Evolutionary conservation across 495 filamentous ascomycete species (phyloP).

Genomic region (Neurospora cerealis): DNA sequence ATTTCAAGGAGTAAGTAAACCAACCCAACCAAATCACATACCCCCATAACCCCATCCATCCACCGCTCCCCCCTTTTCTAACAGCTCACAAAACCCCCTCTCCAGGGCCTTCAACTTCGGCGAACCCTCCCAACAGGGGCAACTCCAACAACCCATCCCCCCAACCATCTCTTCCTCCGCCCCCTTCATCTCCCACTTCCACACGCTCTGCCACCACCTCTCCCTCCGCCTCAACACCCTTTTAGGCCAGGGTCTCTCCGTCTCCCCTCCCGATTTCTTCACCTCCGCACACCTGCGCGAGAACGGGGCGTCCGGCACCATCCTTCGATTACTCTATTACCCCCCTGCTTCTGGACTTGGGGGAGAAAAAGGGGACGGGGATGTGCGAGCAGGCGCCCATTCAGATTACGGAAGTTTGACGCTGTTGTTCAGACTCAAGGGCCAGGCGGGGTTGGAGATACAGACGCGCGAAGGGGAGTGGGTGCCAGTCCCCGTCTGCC

Average conservation of each 20-base stretch:
- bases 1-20: constrained; percentile 62
- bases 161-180: constrained; percentile 43
- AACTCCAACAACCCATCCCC: constrained; percentile 76
- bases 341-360: constrained; percentile 11
- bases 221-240: constrained; percentile 62
- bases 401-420: constrained; percentile 88
- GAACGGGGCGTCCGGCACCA: constrained; percentile 54
- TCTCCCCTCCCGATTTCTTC: constrained; percentile 54
- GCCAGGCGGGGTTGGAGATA: constrained; percentile 83
- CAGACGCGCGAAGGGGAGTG: constrained; percentile 47
- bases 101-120: constrained; percentile 74
- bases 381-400: constrained; percentile 78
- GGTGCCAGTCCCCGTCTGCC: constrained; percentile 53
- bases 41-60: too few species aligned
- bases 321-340: constrained; percentile 76
- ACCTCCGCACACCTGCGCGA: constrained; percentile 54
- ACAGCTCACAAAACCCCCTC: too few species aligned
- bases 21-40: too few species aligned
- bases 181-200: constrained; percentile 54
- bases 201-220: constrained; percentile 58
- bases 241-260: constrained; percentile 60
- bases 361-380: constrained; percentile 30
- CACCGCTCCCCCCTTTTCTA: too few species aligned
- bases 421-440: constrained; percentile 73
- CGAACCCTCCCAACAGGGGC: constrained; percentile 45